Evolutionary conservation across 306 rosid species (phyloP).

Genomic region (Crotalaria pallida): DNA sequence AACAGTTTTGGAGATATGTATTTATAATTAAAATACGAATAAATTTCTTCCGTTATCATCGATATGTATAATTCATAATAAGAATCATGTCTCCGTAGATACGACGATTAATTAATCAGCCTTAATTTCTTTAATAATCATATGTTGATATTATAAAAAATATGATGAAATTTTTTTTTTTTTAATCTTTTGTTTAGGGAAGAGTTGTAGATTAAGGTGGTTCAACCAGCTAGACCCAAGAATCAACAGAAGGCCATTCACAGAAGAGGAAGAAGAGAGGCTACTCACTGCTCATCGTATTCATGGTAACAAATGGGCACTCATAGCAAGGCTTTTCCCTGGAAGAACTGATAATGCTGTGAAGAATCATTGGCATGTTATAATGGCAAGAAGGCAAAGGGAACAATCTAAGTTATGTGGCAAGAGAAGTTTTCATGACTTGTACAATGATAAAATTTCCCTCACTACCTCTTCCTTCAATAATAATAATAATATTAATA

Average conservation of each 20-base stretch:
- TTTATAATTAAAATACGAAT: no score
- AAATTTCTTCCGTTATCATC: neutral
- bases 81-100: neutral
- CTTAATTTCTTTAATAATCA: neutral
- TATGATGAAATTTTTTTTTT: neutral
- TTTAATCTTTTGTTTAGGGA: conserved; percentile 35
- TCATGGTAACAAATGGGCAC: conserved; percentile 98
- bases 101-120: neutral
- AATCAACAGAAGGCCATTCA: conserved; percentile 84
- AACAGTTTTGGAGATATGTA: neutral
- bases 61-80: neutral
- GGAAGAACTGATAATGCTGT: conserved; percentile 95
- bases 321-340: conserved; percentile 81
- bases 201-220: conserved; percentile 96
- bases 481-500: no score
- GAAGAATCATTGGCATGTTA: conserved; percentile 97
- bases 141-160: neutral
- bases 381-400: conserved; percentile 90
- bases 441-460: conserved; percentile 22
- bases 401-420: conserved; percentile 75
- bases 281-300: conserved; percentile 70
- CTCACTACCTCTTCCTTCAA: neutral
- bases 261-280: conserved; percentile 89
- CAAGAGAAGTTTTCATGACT: conserved; percentile 53
- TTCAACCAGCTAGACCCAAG: conserved; percentile 94